Evolutionary conservation across 495 filamentous ascomycete genomes (phyloP).

Genomic region (Aspergillus ellipticus): DNA sequence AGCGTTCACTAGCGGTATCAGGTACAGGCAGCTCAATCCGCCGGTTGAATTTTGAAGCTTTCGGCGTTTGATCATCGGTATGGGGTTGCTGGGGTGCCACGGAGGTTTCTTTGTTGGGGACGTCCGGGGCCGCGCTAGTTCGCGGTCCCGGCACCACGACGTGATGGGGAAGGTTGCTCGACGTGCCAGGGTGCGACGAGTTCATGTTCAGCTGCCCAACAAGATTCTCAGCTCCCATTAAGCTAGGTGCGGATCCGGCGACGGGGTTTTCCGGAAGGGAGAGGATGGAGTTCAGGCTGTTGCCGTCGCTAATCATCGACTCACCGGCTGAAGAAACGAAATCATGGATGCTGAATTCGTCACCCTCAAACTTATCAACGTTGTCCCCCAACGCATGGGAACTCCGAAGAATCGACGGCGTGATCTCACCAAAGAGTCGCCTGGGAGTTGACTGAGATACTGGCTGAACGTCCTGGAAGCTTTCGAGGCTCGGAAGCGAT

Average conservation of each 20-base stretch:
- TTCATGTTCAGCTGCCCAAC: constrained; percentile 67
- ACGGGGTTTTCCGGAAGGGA: constrained; percentile 40
- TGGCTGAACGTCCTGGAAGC: constrained; percentile 30
- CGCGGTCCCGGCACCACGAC: constrained; percentile 31
- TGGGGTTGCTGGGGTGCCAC: constrained; percentile 3
- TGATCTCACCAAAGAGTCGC: constrained; percentile 81
- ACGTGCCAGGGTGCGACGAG: constrained; percentile 41
- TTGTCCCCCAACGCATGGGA: constrained; percentile 47
- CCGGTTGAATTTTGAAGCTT: constrained; percentile 30
- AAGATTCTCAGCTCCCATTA: constrained; percentile 64
- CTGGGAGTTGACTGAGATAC: constrained; percentile 28
- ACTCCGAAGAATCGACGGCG: constrained; percentile 64
- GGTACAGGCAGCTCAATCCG: constrained; percentile 37
- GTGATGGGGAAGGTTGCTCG: constrained; percentile 28
- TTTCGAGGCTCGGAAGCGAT: constrained; percentile 42
- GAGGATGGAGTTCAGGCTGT: constrained; percentile 37
- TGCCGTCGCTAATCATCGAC: constrained; percentile 40
- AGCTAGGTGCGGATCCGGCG: constrained; percentile 50
- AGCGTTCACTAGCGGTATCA: constrained; percentile 44
- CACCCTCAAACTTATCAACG: constrained; percentile 23
- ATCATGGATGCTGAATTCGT: constrained; percentile 27
- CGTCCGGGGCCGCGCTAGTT: constrained; percentile 20
- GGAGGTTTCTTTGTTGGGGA: constrained; percentile 8
- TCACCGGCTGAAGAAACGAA: constrained; percentile 42
- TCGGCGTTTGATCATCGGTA: constrained; percentile 27